Evolutionary conservation across 2,329 filamentous ascomycete genomes (phyloP).

Genomic region (Akanthomyces dipterigenus): DNA sequence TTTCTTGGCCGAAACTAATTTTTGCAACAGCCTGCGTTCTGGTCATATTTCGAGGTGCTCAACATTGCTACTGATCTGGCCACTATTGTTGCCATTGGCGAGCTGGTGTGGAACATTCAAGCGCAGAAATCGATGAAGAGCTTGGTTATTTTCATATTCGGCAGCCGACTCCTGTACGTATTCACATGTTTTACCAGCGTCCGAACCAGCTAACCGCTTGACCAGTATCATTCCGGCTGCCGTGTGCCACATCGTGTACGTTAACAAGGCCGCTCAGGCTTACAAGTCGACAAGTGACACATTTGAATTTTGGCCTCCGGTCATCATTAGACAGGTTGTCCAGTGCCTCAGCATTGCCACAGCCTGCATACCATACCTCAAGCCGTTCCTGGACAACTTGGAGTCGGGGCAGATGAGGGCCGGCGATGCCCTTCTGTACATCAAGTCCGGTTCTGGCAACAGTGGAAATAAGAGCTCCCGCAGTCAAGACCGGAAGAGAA

Average conservation of each 20-base stretch:
- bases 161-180: conserved; percentile 3
- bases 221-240: neutral
- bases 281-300: neutral
- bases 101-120: conserved; percentile 5
- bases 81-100: neutral
- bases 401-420: conserved; percentile 6
- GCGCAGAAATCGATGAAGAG: neutral
- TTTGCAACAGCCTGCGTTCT: neutral
- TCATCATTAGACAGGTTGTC: conserved; percentile 3
- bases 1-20: neutral
- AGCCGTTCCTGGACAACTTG: conserved; percentile 9
- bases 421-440: neutral
- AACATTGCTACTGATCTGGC: conserved; percentile 5
- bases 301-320: neutral
- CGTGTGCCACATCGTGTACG: conserved; percentile 1
- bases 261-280: neutral
- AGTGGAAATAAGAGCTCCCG: conserved; percentile 1
- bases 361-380: conserved; percentile 6
- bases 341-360: conserved; percentile 4
- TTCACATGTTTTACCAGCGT: too few species aligned
- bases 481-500: neutral
- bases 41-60: conserved; percentile 2
- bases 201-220: neutral
- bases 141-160: conserved; percentile 3
- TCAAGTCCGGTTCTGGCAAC: neutral